A percentile compares a stretch with the other conserved stretches of the same genome.
These are phyloP conservation scores for Pseudevernia furfuracea DNA, from an alignment of 495 filamentous ascomycete species.

Conservation along the genomic window DNA sequence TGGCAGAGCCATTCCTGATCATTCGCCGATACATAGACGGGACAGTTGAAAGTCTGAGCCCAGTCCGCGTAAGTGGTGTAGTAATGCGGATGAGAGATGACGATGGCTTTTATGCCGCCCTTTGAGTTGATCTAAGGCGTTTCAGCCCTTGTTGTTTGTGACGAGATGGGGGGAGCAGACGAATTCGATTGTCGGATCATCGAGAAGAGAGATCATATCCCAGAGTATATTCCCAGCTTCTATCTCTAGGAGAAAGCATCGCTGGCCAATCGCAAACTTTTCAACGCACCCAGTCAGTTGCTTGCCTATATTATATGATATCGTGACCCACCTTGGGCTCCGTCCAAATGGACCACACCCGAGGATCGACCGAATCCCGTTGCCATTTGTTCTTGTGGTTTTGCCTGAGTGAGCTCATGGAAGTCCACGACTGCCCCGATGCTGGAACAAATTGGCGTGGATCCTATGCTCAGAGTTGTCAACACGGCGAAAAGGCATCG, in stretches of 20 bases:
- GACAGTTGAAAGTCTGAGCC: constrained; percentile 55
- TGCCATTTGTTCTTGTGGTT: constrained; percentile 35
- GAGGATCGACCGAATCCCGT: constrained; percentile 32
- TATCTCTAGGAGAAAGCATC: constrained; percentile 56
- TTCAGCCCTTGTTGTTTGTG: no score
- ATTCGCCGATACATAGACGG: constrained; percentile 53
- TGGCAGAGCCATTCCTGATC: constrained; percentile 55
- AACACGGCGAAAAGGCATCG: background rate
- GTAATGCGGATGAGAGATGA: constrained; percentile 76
- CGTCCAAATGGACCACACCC: constrained; percentile 47
- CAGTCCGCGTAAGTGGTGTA: constrained; percentile 64
- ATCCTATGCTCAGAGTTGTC: constrained; percentile 30
- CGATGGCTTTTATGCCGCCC: constrained; percentile 55
- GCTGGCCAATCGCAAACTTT: constrained; percentile 61
- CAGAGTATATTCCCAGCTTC: constrained; percentile 60
- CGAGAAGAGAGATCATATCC: constrained; percentile 62
- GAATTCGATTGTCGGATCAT: constrained; percentile 46
- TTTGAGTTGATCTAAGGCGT: constrained; percentile 11
- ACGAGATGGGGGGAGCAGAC: constrained; percentile 27
- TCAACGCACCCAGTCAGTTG: background rate
- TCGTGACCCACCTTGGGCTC: constrained; percentile 42
- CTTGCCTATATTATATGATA: background rate
- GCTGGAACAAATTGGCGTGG: constrained; percentile 62
- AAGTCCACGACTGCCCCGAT: constrained; percentile 54
- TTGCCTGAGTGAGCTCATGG: constrained; percentile 34